Evolutionary conservation across 805 yeast genomes (phyloP), one percentile per base, ranked within the genome.

Genomic region (Yarrowia osloensis): DNA sequence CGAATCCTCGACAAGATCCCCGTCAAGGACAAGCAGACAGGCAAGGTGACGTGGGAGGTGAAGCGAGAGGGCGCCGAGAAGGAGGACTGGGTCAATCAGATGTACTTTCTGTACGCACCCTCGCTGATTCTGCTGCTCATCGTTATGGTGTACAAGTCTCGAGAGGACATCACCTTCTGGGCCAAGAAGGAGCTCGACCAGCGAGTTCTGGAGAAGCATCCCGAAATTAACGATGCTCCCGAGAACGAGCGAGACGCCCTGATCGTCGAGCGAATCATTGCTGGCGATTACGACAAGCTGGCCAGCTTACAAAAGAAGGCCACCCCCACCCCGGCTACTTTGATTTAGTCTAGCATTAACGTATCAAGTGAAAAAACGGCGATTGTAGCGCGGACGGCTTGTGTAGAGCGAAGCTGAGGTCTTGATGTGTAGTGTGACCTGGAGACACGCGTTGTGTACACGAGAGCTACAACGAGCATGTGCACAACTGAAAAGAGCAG

Each of bases 81-180:
- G 74, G 96, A 90, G 79, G 96, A 96, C 59, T 90, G 96, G 96
- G 96, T 91, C 75, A 81, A 81, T 70, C 81, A 89, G 67, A 86
- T 87, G 73, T 90, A 87, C 79, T 88, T 84, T 77, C 80, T 87
- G 67, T 88, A 88, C 71, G 83, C 90, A 68, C 97, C 97, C 21
- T 80, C 88, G 74, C 79, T 85, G 59, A 80, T 86, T 70, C 78
- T 89, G 54, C 80, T 86, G 66, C 59, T 63, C 33, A 46, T 61
- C 26, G 66, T 44, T 33, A 46, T 61, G 52, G 54, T 61, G 19
- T 44, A 61, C 54, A 44, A 46, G 44, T 31, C 84, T 70, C 78
- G 81, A 63, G 83, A 82, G 67, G 81, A 81, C 70, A 78, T 85
- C 66, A 79, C 82, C 68, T 90, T 86, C 73, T 90, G 97, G 97